Evolutionary conservation across 1,284 basidiomycete genomes (phyloP).

Genomic region (Puccinia horiana): DNA sequence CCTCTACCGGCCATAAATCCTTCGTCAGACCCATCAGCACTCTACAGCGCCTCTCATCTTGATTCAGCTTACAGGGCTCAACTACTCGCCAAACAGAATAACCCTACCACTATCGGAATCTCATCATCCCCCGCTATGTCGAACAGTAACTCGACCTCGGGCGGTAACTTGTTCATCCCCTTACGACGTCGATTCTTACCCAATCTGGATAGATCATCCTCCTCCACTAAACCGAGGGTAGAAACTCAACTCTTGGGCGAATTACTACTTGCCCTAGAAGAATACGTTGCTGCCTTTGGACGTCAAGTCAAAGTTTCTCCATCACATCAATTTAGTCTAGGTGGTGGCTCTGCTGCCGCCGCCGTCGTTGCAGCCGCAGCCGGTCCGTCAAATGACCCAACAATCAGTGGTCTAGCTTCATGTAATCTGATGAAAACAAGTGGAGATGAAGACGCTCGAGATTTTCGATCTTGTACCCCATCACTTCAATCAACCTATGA

Average conservation of each 20-base stretch:
- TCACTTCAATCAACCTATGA: not conserved
- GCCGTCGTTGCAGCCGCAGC: constrained; percentile 21
- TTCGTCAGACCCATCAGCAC: not conserved
- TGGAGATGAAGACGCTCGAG: not conserved
- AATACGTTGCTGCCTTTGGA: constrained; percentile 43
- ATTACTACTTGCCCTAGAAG: constrained; percentile 36
- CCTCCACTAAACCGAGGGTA: constrained; percentile 14
- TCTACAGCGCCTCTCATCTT: not conserved
- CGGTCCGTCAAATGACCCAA: not conserved
- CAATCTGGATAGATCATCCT: not conserved
- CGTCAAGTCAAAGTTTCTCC: constrained; percentile 29
- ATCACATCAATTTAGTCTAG: constrained; percentile 39
- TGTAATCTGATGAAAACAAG: not conserved
- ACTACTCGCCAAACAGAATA: constrained; percentile 3
- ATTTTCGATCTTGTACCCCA: not conserved
- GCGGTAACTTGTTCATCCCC: constrained; percentile 38
- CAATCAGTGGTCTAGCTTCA: not conserved
- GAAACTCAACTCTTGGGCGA: constrained; percentile 40
- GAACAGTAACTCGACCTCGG: not conserved
- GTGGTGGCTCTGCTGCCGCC: constrained; percentile 8
- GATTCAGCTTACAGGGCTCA: constrained; percentile 6
- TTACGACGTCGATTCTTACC: constrained; percentile 36
- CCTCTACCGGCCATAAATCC: constrained; percentile 32
- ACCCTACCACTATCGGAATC: not conserved
- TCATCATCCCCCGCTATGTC: constrained; percentile 30